Conservation (phyloP, 78 protist genomes). For the Dictyostelium firmibasis region DNA sequence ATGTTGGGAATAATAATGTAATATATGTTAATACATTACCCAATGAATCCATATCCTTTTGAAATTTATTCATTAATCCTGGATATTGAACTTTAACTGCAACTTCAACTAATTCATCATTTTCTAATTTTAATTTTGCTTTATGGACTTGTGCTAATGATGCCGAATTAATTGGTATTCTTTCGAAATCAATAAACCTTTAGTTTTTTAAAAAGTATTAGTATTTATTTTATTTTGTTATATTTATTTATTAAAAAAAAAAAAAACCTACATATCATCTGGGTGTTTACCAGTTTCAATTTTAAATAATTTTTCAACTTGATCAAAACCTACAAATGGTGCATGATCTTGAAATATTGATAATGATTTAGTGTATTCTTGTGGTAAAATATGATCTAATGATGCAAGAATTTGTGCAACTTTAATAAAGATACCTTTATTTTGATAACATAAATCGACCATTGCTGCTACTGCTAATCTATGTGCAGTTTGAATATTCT, state of each 20-base stretch:
- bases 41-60: constrained; percentile 56
- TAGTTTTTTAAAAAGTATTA: too few relatives aligned
- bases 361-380: constrained; percentile 26
- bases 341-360: constrained; percentile 72
- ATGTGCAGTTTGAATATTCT: constrained; percentile 36
- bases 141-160: constrained; percentile 82
- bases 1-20: constrained; percentile 51
- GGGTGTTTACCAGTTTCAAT: constrained; percentile 59
- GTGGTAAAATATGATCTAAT: constrained; percentile 51
- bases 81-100: constrained; percentile 87
- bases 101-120: constrained; percentile 58
- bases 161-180: constrained; percentile 77
- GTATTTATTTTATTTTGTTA: neutral
- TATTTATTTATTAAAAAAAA: too few relatives aligned
- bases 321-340: constrained; percentile 45
- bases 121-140: constrained; percentile 35
- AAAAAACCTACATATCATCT: constrained; percentile 36
- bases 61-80: constrained; percentile 34
- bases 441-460: constrained; percentile 34
- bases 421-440: constrained; percentile 67
- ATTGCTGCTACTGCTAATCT: constrained; percentile 26
- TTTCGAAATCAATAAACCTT: constrained; percentile 49
- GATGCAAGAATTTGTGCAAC: constrained; percentile 62
- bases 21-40: constrained; percentile 30
- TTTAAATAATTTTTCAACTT: constrained; percentile 46